Evolutionary conservation across 139 green algal species (phyloP), one percentile per base, ranked within the genome.

Genomic region (Desmodesmus armatus): DNA sequence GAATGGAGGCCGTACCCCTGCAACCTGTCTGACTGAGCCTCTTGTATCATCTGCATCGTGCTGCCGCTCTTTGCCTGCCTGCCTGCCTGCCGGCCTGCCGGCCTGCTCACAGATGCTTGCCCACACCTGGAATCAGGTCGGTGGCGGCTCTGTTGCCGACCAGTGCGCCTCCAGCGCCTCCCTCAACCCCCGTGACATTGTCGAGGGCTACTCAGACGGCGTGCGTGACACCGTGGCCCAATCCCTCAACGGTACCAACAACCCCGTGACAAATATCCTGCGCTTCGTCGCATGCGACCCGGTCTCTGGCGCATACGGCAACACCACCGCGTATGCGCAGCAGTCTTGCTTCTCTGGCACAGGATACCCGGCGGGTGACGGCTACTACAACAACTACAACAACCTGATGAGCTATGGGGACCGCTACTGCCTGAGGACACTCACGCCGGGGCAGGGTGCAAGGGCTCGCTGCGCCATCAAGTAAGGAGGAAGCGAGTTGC

Each of bases 341-440:
- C 76, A 82, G 76, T 70, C 44, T 7, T 82, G 76, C 76, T 72
- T 29, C 27, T 39, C 76, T 23, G 76, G 55, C n/a, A 31, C 41
- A 0, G 76, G 76, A 25, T 82, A 43, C 76, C 76, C 76, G 2
- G 27, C 53, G 11, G 76, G 76, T 4, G 55, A 72, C 53, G 43
- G 41, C 2, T 82, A 82, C 55, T 71, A 60, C 55, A 82, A 82
- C 55, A 82, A 82, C 55, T 82, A 47, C 55, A 82, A 82, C 37
- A 82, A 82, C 55, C 55, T 82, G 35, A 82, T 82, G 76, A 82
- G 76, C 21, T 82, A 69, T 33, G 60, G 60, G 25, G 60, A 69
- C 60, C 15, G n/a, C 11, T 33, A 5, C 60, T 77, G 69, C 40
- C 40, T 77, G 39, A 39, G 69, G n/a, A 82, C 76, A 23, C n/a